Evolutionary conservation across 2,329 filamentous ascomycete species (phyloP).

Genomic region (Huntiella decipiens): DNA sequence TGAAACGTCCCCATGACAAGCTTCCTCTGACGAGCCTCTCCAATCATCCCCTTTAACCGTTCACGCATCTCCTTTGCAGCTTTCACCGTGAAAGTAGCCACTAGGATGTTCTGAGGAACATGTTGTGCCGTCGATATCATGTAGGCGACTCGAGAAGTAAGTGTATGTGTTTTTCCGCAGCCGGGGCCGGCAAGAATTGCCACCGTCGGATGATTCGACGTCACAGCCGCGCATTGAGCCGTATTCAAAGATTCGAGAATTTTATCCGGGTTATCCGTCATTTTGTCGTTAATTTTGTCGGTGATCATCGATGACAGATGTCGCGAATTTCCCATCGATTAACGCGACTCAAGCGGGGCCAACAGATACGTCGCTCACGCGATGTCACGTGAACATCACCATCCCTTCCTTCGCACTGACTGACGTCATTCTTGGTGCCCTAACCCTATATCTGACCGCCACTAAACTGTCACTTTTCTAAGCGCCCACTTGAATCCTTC

Average conservation of each 20-base stretch:
- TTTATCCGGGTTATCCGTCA: too few relatives aligned
- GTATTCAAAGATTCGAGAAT: constrained; percentile 32
- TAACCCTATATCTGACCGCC: too few relatives aligned
- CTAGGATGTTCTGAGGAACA: constrained; percentile 71
- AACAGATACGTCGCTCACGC: too few relatives aligned
- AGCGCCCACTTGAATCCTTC: too few relatives aligned
- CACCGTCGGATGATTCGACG: constrained; percentile 32
- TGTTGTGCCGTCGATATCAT: constrained; percentile 54
- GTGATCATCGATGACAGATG: too few relatives aligned
- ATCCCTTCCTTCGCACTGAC: too few relatives aligned
- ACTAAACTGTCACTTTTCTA: too few relatives aligned
- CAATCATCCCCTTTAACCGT: constrained; percentile 64
- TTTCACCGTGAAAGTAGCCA: constrained; percentile 95
- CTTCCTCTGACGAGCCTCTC: constrained; percentile 52
- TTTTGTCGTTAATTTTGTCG: too few relatives aligned
- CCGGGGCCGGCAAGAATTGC: constrained; percentile 50
- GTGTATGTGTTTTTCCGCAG: constrained; percentile 83
- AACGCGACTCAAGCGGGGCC: too few relatives aligned
- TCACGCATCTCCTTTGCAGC: constrained; percentile 86
- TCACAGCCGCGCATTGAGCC: constrained; percentile 37
- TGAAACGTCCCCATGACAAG: constrained; percentile 88
- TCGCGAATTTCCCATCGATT: too few relatives aligned
- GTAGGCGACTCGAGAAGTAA: constrained; percentile 83
- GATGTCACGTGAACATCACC: too few relatives aligned
- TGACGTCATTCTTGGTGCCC: too few relatives aligned